These are phyloP conservation scores for Hyphopichia pseudoburtonii DNA, from an alignment of 1,139 yeast species.

Conservation along the genomic window DNA sequence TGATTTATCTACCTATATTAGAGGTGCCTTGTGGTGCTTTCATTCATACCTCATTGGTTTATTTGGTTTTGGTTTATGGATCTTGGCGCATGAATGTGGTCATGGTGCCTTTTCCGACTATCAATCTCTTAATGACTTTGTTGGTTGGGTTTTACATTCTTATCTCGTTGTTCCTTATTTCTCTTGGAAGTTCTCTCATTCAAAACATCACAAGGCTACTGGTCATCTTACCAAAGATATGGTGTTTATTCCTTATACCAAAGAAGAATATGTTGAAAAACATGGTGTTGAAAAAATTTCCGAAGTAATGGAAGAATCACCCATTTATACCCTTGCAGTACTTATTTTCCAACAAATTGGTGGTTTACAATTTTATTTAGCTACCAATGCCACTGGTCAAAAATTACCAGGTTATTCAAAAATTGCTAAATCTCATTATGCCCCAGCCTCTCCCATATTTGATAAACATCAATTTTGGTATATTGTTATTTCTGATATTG, in stretches of 20 bases:
- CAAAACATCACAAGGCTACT: conserved; percentile 86
- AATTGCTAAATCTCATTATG: conserved; percentile 56
- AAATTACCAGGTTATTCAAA: conserved; percentile 52
- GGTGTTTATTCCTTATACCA: conserved; percentile 76
- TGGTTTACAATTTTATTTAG: conserved; percentile 70
- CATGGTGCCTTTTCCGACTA: conserved; percentile 82
- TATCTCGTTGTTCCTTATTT: conserved; percentile 79
- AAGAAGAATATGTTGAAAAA: conserved; percentile 49
- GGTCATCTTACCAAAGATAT: conserved; percentile 80
- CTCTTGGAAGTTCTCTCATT: conserved; percentile 81
- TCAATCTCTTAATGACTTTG: conserved; percentile 64
- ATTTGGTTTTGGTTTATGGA: conserved; percentile 80
- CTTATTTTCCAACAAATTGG: conserved; percentile 71
- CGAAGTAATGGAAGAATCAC: conserved; percentile 73
- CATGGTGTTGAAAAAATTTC: conserved; percentile 44
- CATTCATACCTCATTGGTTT: conserved; percentile 55
- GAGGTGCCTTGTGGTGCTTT: conserved; percentile 41
- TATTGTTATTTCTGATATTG: conserved; percentile 71
- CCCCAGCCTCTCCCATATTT: conserved; percentile 72
- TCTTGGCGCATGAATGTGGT: conserved; percentile 89
- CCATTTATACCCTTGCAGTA: conserved; percentile 56
- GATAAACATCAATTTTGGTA: conserved; percentile 70
- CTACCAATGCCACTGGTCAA: conserved; percentile 79
- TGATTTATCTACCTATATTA: conserved; percentile 19
- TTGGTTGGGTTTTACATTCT: conserved; percentile 84